Base-by-base conservation (phyloP, 371 early-diverging fungal species). In the Sporodiniella umbellata region DNA sequence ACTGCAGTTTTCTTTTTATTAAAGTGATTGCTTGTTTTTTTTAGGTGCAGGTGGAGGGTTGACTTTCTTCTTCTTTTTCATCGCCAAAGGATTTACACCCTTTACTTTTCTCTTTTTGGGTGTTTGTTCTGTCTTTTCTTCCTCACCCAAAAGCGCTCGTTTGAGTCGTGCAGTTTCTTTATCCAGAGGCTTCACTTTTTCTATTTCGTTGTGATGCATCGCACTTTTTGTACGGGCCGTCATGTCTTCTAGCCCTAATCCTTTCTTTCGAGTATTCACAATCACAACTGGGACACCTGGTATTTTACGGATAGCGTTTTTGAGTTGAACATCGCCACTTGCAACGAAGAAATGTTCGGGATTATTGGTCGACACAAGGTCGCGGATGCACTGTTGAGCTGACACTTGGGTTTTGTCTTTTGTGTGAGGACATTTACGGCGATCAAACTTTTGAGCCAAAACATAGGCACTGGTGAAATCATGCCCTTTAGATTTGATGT, bases 261-360 rank as follows among this genome's bases (percentile, higher is more conserved):
- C 45, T 10, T 58, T 42, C 7, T 56, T 53, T 18, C 56, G 56
- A 30, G 93, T 78, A 64, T 81, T 70, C 30, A 94, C 79, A 62
- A 93, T 87, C n/a, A 96, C 38, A 25, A 96, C 58, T 2, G 97
- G 97, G 3, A 88, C 86, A 4, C 93, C 96, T 1, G 94, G 85
- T 7, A 96, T 72, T 12, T 59, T 56, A 7, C 92, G 72, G 40
- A 95, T 64, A n/a, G 67, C 52, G 8, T 70, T 60, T 15, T 92
- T 81, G 22, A 95, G 72, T 4, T 64, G 61, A 12, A 63, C 56
- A 62, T 91, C 85, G 58, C 94, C 92, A 1, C 86, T 85, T 2
- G 90, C 96, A 0, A 95, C 81, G 33, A 87, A 85, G 49, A 91
- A 94, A 59, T 88, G 83, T 62, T 88, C 80, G 45, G 80, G 68